A percentile compares a stretch with the other conserved stretches of the same genome.
Evolutionary conservation across 2,329 filamentous ascomycete genomes (phyloP).

Genomic region (Grosmannia huntii): DNA sequence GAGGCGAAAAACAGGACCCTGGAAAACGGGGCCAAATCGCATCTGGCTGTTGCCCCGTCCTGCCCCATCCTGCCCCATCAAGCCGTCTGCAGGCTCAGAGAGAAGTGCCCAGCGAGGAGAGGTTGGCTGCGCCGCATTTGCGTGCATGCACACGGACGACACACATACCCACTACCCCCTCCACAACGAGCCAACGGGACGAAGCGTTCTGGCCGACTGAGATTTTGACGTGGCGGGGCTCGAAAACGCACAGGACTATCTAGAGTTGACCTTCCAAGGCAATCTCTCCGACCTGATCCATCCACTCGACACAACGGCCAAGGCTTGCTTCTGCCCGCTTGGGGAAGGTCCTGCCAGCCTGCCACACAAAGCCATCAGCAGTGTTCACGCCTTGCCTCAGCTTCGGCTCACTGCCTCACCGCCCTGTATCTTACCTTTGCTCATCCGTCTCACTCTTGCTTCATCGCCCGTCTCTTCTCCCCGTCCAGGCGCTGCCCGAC

Average conservation of each 20-base stretch:
- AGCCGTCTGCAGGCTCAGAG: neutral
- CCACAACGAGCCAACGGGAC: neutral
- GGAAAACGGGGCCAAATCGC: neutral
- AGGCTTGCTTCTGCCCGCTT: neutral
- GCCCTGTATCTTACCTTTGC: neutral
- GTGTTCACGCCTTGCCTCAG: neutral
- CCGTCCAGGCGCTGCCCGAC: neutral
- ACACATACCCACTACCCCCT: neutral
- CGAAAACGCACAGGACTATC: neutral
- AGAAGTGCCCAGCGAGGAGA: neutral
- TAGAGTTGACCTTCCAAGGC: neutral
- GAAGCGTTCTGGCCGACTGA: neutral
- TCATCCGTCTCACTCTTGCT: neutral
- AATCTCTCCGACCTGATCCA: neutral
- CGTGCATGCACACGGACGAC: neutral
- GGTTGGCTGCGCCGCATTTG: neutral
- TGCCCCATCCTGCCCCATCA: neutral
- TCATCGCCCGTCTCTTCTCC: neutral
- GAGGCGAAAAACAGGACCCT: neutral
- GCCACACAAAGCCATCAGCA: neutral
- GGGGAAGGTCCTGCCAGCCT: neutral
- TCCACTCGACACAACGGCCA: neutral
- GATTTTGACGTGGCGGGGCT: neutral
- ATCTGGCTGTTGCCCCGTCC: neutral
- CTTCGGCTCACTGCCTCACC: neutral